Evolutionary conservation across 169 alveolate genomes (phyloP), one percentile per base, ranked within the genome.

Genomic region (Eimeria praecox): DNA sequence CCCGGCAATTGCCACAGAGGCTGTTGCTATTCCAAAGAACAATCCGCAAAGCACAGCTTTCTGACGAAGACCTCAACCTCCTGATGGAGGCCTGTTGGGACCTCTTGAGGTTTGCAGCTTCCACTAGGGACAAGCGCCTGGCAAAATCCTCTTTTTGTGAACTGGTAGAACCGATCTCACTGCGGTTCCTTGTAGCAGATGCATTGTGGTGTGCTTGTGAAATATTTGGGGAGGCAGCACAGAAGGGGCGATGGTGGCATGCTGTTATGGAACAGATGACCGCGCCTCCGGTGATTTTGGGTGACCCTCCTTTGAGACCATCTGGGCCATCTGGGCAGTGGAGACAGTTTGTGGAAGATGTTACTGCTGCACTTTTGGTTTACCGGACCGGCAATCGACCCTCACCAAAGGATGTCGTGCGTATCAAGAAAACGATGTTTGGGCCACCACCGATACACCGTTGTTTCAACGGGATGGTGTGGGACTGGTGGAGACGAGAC

Each of bases 151-250:
- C 85, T 18, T 20, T 24, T 42, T 20, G 42, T 24, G 64, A 46
- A 6, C 9, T 77, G 42, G 16, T 46, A 27, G 87, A 24, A 77
- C 59, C 87, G 27, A 22, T 52, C 8, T 10, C 90, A 10, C 20
- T n/a, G 14, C 71, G 90, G n/a, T 82, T 82, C 49, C 90, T 82
- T 49, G 18, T 52, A 33, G 73, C 46, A 20, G 90, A 82, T 49
- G 90, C 90, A 46, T 82, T 82, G 90, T 82, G 71, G 75, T 49
- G 73, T 49, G 33, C 62, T 6, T 49, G 90, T 20, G 69, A 82
- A 49, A 30, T 82, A 33, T 33, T 82, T 16, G 90, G 90, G 33
- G 4, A 10, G 16, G 8, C 30, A 52, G 40, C 62, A 54, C 35
- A 52, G 44, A 82, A 33, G 73, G 54, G n/a, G 10, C 54, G 12